Base-by-base conservation (phyloP, 2,329 filamentous ascomycete genomes). In the Colletotrichum shisoi region DNA sequence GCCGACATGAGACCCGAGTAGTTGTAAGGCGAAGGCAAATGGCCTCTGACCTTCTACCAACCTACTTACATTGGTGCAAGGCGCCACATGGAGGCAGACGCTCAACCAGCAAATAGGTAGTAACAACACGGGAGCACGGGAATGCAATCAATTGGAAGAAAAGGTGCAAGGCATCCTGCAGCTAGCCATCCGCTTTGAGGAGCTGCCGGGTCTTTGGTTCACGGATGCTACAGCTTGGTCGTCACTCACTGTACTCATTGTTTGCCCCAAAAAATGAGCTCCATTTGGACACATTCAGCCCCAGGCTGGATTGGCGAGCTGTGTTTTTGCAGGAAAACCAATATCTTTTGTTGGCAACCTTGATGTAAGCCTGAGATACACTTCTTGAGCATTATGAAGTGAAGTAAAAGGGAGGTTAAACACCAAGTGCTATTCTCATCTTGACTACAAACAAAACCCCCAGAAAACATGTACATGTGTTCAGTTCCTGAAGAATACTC, bases 101-200 rank as follows among this genome's bases (percentile, higher is more conserved):
- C 46, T 6, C 3, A 31, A 21, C 31, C 31, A 34, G 8, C 31
- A 34, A 34, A 5, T 34, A 34, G 31, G 44, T 21, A 45, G n/a
- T 11, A 45, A 45, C n/a, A 45, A 21, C 19, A 45, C 17, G 44
- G 44, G 27, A 11, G 27, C 27, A 6, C 49, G 37, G 49, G 31
- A 21, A 37, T 37, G 49, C 31, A 24, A 24, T 42, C n/a, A 24
- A 19, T 42, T 31, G 39, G 40, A 51, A 46, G 53, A n/a, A 13
- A n/a, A 56, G 51, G 51, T 31, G 51, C 51, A 6, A 48, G 42
- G 59, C 51, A 53, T 46, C 39, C 56, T 52, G 54, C 46, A 27
- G 62, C 39, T 59, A 15, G 46, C 34, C n/a, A 39, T 31, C 31
- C 21, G 13, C 51, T 21, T 39, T n/a, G 21, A 39, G 51, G 31